Conservation (phyloP, 2,329 filamentous ascomycete species). For the Neonectria sp. region DNA sequence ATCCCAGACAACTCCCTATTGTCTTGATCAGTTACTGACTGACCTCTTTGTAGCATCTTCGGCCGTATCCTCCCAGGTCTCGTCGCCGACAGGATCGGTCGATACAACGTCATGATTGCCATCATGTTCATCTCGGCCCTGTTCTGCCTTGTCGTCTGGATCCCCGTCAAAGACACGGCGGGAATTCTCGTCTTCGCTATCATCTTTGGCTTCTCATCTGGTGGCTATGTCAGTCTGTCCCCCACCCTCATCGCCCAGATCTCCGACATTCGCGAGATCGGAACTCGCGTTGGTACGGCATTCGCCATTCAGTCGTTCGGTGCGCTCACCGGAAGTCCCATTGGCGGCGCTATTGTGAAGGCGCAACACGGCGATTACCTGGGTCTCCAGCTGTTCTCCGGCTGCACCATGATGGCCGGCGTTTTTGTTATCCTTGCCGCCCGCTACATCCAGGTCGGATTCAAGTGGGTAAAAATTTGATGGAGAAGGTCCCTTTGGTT, state of each 20-base stretch:
- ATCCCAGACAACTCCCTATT: not conserved
- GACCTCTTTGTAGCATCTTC: constrained; percentile 56
- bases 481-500: not conserved
- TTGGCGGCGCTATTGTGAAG: constrained; percentile 74
- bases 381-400: constrained; percentile 76
- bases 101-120: constrained; percentile 66
- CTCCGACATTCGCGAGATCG: constrained; percentile 78
- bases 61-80: constrained; percentile 68
- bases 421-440: constrained; percentile 49
- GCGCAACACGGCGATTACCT: constrained; percentile 68
- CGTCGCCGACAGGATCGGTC: constrained; percentile 61
- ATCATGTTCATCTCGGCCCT: constrained; percentile 65
- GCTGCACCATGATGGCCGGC: constrained; percentile 61
- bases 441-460: constrained; percentile 54
- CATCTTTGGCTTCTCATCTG: constrained; percentile 80
- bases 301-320: constrained; percentile 75
- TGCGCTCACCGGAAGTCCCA: constrained; percentile 77
- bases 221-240: constrained; percentile 74
- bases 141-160: constrained; percentile 64
- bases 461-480: constrained; percentile 54
- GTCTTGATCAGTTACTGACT: constrained; percentile 31
- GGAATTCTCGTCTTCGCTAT: constrained; percentile 75
- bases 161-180: constrained; percentile 64
- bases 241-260: constrained; percentile 80
- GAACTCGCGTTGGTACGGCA: constrained; percentile 75